A percentile compares a stretch with the other conserved stretches of the same genome.
Conservation (phyloP, 2,329 filamentous ascomycete species). For the Zasmidium angulare region DNA sequence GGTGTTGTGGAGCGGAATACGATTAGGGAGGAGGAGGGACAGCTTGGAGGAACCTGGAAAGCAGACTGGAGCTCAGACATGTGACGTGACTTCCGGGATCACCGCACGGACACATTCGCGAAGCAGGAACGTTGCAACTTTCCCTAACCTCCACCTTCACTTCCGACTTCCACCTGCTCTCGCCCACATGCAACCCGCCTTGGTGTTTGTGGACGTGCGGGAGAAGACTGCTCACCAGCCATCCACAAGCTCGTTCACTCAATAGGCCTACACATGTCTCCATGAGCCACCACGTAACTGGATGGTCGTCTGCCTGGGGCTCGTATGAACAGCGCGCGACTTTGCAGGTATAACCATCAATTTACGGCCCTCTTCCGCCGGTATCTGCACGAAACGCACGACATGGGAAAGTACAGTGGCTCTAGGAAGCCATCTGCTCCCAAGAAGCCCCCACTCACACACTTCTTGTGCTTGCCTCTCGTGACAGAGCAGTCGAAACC, state of each 20-base stretch:
- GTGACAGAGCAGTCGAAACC: conserved; percentile 59
- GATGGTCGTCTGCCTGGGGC: not conserved
- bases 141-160: not conserved
- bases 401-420: conserved; percentile 3
- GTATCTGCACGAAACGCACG: not conserved
- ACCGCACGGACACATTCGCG: not conserved
- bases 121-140: not conserved
- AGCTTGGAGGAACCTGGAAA: not conserved
- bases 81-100: not conserved
- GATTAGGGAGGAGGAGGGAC: not conserved
- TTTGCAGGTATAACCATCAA: not conserved
- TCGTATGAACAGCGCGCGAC: not conserved
- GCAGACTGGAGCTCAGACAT: not conserved
- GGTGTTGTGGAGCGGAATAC: too few relatives aligned
- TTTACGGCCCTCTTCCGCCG: not conserved
- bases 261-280: too few relatives aligned
- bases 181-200: not conserved
- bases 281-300: not conserved
- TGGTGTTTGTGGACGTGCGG: too few relatives aligned
- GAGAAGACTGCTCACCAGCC: too few relatives aligned
- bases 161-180: not conserved
- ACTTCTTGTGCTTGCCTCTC: conserved; percentile 76
- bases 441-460: conserved; percentile 58
- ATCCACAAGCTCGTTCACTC: too few relatives aligned
- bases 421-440: conserved; percentile 4